A percentile compares a stretch with the other conserved stretches of the same genome.
Evolutionary conservation across 2,329 filamentous ascomycete genomes (phyloP).

Genomic region (Stachybotrys chlorohalonatus): DNA sequence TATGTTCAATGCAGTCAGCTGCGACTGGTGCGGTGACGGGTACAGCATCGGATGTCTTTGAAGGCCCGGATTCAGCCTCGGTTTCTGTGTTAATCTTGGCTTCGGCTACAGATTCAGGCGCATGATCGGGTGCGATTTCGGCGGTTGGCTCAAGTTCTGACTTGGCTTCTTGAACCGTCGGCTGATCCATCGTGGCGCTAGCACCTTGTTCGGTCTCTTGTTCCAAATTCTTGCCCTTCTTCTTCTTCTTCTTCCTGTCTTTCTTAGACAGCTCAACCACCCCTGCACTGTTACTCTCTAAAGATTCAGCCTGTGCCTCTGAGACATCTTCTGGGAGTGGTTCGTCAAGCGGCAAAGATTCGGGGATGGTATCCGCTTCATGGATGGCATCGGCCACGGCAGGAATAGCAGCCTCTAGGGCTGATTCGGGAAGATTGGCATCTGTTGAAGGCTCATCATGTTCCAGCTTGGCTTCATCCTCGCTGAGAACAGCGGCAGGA

Average conservation of each 20-base stretch:
- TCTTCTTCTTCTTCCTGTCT: slow-evolving; percentile 1
- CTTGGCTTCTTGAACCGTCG: neutral
- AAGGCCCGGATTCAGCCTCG: neutral
- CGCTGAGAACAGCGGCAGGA: neutral
- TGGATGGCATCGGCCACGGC: neutral
- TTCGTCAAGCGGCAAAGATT: neutral
- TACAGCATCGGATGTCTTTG: neutral
- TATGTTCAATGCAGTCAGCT: no score
- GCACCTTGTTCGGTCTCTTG: neutral
- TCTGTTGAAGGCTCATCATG: neutral
- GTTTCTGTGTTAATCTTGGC: neutral
- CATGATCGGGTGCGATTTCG: neutral
- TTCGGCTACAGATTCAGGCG: neutral
- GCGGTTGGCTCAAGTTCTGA: neutral
- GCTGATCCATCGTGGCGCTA: neutral
- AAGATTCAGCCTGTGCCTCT: neutral
- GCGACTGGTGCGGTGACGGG: neutral
- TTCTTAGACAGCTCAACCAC: neutral
- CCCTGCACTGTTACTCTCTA: neutral
- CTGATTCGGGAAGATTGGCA: neutral
- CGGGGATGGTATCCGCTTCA: neutral
- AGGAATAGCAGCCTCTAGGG: neutral
- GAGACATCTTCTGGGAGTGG: neutral
- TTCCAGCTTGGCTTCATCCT: neutral
- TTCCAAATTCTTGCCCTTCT: slow-evolving; percentile 2